Evolutionary conservation across 164 flowering plant species (phyloP).

Genomic region (Magnolia officinalis): DNA sequence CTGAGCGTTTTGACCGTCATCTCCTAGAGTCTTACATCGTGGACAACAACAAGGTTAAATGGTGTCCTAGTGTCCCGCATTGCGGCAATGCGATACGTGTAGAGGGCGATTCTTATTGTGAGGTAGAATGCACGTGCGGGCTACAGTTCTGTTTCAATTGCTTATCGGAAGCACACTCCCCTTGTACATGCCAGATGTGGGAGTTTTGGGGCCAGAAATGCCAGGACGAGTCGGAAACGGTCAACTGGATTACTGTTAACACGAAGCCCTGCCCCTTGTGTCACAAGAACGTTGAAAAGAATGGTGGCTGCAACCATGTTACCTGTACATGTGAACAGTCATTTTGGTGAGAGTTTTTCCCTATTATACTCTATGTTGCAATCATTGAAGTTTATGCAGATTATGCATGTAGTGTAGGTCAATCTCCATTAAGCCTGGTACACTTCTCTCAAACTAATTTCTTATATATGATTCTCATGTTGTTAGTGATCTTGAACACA

Average conservation of each 20-base stretch:
- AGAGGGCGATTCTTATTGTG: slow-evolving; percentile 62
- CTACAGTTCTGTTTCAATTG: slow-evolving; percentile 84
- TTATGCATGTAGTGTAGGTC: too few relatives aligned
- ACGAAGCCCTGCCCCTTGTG: slow-evolving; percentile 89
- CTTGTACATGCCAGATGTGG: slow-evolving; percentile 94
- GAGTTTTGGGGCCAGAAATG: slow-evolving; percentile 80
- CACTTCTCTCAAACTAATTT: too few relatives aligned
- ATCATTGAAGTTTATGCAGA: too few relatives aligned
- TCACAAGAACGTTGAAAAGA: slow-evolving; percentile 79
- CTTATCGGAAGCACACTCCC: slow-evolving; percentile 79
- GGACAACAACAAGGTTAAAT: slow-evolving; percentile 77
- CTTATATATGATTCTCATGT: too few relatives aligned
- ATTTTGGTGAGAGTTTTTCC: slow-evolving; percentile 53
- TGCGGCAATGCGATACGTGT: slow-evolving; percentile 93
- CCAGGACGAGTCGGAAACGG: slow-evolving; percentile 77
- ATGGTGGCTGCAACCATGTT: slow-evolving; percentile 86
- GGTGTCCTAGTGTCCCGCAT: slow-evolving; percentile 96
- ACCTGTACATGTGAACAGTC: slow-evolving; percentile 70
- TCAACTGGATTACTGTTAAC: slow-evolving; percentile 76
- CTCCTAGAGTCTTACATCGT: slow-evolving; percentile 84
- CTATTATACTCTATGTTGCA: too few relatives aligned
- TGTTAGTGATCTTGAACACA: too few relatives aligned
- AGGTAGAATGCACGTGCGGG: slow-evolving; percentile 86
- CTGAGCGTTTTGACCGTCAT: slow-evolving; percentile 76
- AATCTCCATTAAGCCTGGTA: too few relatives aligned